These are phyloP conservation scores for Colletotrichum tofieldiae DNA, from an alignment of 2,329 filamentous ascomycete species.

Conservation along the genomic window DNA sequence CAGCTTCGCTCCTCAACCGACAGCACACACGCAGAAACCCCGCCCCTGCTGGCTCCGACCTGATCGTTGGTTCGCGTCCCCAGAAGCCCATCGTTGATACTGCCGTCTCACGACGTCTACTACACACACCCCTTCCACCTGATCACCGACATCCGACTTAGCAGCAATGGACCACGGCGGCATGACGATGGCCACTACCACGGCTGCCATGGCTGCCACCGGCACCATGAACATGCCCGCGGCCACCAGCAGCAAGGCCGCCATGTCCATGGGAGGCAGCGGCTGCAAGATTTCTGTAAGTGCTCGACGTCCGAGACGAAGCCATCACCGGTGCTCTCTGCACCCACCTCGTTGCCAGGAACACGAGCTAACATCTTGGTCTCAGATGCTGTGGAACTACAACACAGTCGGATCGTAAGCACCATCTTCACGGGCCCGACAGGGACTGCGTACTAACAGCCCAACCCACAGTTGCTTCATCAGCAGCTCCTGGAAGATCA, in stretches of 20 bases:
- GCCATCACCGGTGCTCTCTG: no score
- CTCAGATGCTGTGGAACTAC: slow-evolving; percentile 87
- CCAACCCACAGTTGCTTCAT: neutral
- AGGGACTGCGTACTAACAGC: neutral
- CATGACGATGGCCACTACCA: slow-evolving; percentile 37
- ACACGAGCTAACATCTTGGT: slow-evolving; percentile 22
- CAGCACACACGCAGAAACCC: neutral
- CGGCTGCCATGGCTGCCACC: slow-evolving; percentile 36
- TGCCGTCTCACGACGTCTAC: neutral
- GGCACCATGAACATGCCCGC: slow-evolving; percentile 38
- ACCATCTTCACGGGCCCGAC: slow-evolving; percentile 75
- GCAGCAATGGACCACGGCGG: slow-evolving; percentile 24
- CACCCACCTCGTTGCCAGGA: neutral
- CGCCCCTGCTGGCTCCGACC: slow-evolving; percentile 8
- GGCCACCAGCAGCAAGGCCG: slow-evolving; percentile 29
- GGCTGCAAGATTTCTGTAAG: slow-evolving; percentile 61
- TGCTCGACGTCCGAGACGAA: slow-evolving; percentile 9
- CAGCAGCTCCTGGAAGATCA: slow-evolving; percentile 60
- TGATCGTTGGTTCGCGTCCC: neutral
- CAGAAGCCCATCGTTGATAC: neutral
- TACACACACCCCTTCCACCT: neutral
- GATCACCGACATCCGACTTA: neutral
- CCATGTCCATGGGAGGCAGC: slow-evolving; percentile 46
- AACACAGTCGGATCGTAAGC: slow-evolving; percentile 73
- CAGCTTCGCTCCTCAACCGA: slow-evolving; percentile 5